Conservation (phyloP, 2,329 filamentous ascomycete genomes). For the Diaporthe capsici region DNA sequence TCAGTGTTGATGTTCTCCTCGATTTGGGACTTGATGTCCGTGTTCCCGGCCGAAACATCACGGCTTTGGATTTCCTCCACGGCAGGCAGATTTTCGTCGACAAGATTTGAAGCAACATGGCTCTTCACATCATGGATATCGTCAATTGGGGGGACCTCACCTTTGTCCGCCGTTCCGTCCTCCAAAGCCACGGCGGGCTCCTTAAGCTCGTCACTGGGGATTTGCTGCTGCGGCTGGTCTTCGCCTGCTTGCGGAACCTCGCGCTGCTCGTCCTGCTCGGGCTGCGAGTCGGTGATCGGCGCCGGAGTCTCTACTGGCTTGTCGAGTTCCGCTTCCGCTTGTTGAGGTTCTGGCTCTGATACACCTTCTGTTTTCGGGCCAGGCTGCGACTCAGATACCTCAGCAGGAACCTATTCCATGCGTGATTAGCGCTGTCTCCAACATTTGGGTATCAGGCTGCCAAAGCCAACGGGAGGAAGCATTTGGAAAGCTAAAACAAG, state of each 20-base stretch:
- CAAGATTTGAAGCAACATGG: conserved; percentile 42
- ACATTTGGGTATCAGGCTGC: not conserved
- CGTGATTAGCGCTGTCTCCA: not conserved
- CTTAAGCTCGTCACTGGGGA: conserved; percentile 19
- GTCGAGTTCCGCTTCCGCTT: not conserved
- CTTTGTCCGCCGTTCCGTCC: conserved; percentile 35
- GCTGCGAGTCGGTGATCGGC: not conserved
- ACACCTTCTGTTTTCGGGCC: not conserved
- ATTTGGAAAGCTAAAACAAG: too few relatives aligned
- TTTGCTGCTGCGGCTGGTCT: not conserved
- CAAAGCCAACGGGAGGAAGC: not conserved
- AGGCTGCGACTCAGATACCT: conserved; percentile 12
- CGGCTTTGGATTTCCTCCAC: conserved; percentile 24
- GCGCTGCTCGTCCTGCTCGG: not conserved
- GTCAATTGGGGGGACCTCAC: conserved; percentile 41
- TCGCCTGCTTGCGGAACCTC: not conserved
- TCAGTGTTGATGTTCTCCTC: not conserved
- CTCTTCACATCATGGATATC: conserved; percentile 37
- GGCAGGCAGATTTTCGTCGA: conserved; percentile 35
- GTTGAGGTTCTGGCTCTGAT: conserved; percentile 10
- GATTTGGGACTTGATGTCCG: not conserved
- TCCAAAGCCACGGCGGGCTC: conserved; percentile 13
- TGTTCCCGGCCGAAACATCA: conserved; percentile 31
- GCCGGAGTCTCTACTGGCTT: not conserved
- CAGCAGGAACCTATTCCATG: not conserved